These are phyloP conservation scores for Solanum hybrid DNA, from an alignment of 305 asterid species.

Conservation along the genomic window DNA sequence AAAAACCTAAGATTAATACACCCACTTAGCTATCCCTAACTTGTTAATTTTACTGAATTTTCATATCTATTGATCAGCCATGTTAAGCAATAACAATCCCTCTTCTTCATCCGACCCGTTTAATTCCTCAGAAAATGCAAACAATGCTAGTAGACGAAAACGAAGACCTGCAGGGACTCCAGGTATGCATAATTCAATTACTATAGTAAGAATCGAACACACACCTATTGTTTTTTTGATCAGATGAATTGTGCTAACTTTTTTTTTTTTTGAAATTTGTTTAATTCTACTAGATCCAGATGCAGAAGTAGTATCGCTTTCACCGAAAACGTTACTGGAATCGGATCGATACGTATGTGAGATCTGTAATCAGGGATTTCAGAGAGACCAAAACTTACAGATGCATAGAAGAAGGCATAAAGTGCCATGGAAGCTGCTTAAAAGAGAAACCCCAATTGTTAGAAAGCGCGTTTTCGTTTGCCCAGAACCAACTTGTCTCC, in stretches of 20 bases:
- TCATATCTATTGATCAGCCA: neutral
- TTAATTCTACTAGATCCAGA: slow-evolving; percentile 55
- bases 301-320: slow-evolving; percentile 77
- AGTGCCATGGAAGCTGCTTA: slow-evolving; percentile 84
- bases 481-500: slow-evolving; percentile 44
- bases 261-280: neutral
- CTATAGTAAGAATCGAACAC: neutral
- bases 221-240: neutral
- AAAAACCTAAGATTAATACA: neutral
- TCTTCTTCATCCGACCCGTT: slow-evolving; percentile 39
- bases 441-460: slow-evolving; percentile 46
- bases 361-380: slow-evolving; percentile 94
- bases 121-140: slow-evolving; percentile 25
- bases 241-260: neutral
- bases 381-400: slow-evolving; percentile 87
- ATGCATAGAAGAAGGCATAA: slow-evolving; percentile 83
- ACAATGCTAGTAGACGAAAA: slow-evolving; percentile 33
- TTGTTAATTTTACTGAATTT: neutral
- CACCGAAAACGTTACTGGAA: slow-evolving; percentile 73
- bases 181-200: slow-evolving; percentile 25
- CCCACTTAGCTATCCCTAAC: neutral
- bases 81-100: slow-evolving; percentile 27
- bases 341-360: slow-evolving; percentile 87
- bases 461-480: slow-evolving; percentile 42
- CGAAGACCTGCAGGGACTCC: slow-evolving; percentile 93